Evolutionary conservation across 805 yeast genomes (phyloP).

Genomic region (Wickerhamiella nectarea): DNA sequence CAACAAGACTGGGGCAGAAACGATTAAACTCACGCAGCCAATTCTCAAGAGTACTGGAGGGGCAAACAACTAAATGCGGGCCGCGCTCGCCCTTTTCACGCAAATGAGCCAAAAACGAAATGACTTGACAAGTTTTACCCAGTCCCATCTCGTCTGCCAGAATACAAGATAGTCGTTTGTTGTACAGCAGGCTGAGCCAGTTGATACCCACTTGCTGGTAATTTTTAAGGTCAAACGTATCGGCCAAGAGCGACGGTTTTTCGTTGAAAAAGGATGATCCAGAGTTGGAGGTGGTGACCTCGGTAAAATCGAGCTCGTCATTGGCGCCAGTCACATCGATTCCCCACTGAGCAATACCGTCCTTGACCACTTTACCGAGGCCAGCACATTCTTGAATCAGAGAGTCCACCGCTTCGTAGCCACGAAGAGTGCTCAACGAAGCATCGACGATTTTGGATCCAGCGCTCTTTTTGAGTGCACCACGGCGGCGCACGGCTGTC

Average conservation of each 20-base stretch:
- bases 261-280: conserved; percentile 36
- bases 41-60: conserved; percentile 90
- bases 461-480: conserved; percentile 38
- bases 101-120: conserved; percentile 76
- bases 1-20: conserved; percentile 66
- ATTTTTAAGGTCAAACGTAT: conserved; percentile 55
- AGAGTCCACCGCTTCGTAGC: conserved; percentile 92
- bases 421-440: conserved; percentile 56
- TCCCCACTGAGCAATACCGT: conserved; percentile 78
- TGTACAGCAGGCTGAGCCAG: conserved; percentile 76
- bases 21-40: conserved; percentile 91
- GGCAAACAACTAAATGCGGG: conserved; percentile 90
- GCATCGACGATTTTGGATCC: conserved; percentile 68
- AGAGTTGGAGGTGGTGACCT: conserved; percentile 27
- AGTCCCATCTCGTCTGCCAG: conserved; percentile 96
- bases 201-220: conserved; percentile 96
- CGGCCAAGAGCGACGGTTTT: conserved; percentile 56
- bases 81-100: conserved; percentile 54
- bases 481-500: conserved; percentile 26
- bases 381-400: conserved; percentile 69
- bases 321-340: conserved; percentile 49
- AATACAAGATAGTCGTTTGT: conserved; percentile 72
- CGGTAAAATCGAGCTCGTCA: conserved; percentile 48
- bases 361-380: conserved; percentile 56
- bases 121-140: conserved; percentile 94